Base-by-base conservation (phyloP, 257 asterid genomes). In the Cordia subcordata region DNA sequence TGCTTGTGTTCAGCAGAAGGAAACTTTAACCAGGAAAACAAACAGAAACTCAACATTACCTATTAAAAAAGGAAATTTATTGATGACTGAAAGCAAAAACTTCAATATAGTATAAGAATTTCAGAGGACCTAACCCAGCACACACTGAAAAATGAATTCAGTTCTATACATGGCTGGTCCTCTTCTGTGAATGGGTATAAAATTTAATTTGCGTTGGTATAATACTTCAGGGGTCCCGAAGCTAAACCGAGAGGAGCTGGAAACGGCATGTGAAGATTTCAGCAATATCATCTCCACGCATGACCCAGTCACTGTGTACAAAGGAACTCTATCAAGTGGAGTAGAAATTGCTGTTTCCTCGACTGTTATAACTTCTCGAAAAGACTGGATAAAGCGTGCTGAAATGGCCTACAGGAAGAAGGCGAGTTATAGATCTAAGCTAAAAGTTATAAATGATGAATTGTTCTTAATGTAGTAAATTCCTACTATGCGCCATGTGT, bases 241-340 rank as follows among this genome's bases (percentile, higher is more conserved):
- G 88, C 74, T 93, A 61, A 89, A 89, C 65, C 75, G 95, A 71
- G 53, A 51, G 0, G 99, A 93, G 74, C 82, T 93, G 13, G 99
- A 86, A 72, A 79, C 85, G 40, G 92, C 99, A 5, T 89, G 99
- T 17, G 99, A 93, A 72, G 96, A 93, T 68, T 89, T 86, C 85
- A 89, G 99, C 82, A 93, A 93, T 69, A 89, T 89, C 61, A 72
- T 90, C 4, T 22, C 21, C 11, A 62, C 67, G 5, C 49, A 55
- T 21, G 90, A 90, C 32, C 75, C 79, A 44, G 70, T 80, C 17
- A 89, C 81, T 1, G 56, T 93, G 42, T 93, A 89, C 68, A 93
- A 93, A 74, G 97, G 97, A 73, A 93, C 96, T 55, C 79, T 93
- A 12, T 86, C 96, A 5, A 89, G 88, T 60, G 97, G 99, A 46